Evolutionary conservation across 192 early-diverging fungal species (phyloP).

Genomic region (Chytriomyces sp.): DNA sequence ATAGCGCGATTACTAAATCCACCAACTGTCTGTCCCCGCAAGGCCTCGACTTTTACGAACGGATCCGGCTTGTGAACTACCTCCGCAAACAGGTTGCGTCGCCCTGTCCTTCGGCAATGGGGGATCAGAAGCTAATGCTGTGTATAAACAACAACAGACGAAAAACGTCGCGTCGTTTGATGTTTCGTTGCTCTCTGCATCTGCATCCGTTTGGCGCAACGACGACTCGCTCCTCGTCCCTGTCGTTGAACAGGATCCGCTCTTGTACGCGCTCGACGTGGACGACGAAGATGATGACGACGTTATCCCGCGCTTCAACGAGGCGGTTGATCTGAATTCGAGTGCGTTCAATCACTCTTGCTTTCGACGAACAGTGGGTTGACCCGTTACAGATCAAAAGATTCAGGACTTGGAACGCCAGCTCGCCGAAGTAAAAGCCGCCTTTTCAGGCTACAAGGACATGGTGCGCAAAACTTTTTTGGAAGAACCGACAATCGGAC

Average conservation of each 20-base stretch:
- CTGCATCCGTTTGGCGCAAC: constrained; percentile 28
- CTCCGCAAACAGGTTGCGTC: constrained; percentile 58
- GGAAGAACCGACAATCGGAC: constrained; percentile 24
- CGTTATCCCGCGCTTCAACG: background rate
- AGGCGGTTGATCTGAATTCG: constrained; percentile 4
- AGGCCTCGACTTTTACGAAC: constrained; percentile 81
- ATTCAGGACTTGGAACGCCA: constrained; percentile 23
- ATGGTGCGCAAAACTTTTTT: constrained; percentile 50
- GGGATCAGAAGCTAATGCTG: background rate
- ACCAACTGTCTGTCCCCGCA: background rate
- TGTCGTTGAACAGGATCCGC: constrained; percentile 54
- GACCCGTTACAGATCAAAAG: too few relatives aligned
- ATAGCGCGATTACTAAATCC: background rate
- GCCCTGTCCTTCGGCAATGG: background rate
- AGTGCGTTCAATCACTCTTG: constrained; percentile 4
- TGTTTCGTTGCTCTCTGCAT: background rate
- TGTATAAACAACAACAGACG: background rate
- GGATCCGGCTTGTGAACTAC: constrained; percentile 83
- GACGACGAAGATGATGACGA: constrained; percentile 53
- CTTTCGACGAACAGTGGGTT: background rate
- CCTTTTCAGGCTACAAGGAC: constrained; percentile 49
- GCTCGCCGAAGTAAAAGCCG: constrained; percentile 35
- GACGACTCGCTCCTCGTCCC: constrained; percentile 50
- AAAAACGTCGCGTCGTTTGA: constrained; percentile 13
- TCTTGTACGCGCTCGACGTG: constrained; percentile 45